Percentiles rank a stretch among this genome's conserved stretches.
Conservation (phyloP, 1,284 basidiomycete species). For the Tylopilus sp. region DNA sequence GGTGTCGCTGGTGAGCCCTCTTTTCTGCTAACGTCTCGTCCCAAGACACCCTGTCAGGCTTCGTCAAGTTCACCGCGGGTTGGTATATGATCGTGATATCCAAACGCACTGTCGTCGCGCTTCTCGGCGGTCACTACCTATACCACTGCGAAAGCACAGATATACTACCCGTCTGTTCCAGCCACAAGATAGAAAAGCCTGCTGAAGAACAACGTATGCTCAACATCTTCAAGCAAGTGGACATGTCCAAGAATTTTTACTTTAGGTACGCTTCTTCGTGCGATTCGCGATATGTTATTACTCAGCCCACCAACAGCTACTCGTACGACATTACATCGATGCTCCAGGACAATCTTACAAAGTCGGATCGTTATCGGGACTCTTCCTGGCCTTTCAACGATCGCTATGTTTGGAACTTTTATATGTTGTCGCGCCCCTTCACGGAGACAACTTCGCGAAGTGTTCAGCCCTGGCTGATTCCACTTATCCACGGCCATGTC, state of each 20-base stretch:
- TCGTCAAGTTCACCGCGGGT: conserved; percentile 85
- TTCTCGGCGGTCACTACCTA: conserved; percentile 95
- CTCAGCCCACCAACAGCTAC: conserved; percentile 53
- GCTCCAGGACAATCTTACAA: conserved; percentile 90
- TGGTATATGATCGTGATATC: conserved; percentile 93
- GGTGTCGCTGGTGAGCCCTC: conserved; percentile 59
- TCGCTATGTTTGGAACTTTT: conserved; percentile 95
- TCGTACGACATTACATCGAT: conserved; percentile 97
- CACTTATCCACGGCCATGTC: conserved; percentile 93
- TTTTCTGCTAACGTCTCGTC: not conserved
- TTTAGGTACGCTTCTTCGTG: conserved; percentile 65
- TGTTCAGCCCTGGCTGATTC: conserved; percentile 75
- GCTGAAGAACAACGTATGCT: conserved; percentile 83
- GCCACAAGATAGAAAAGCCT: conserved; percentile 77
- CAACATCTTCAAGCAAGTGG: conserved; percentile 95
- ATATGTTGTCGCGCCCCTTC: conserved; percentile 77
- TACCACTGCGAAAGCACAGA: conserved; percentile 96
- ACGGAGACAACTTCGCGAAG: conserved; percentile 27
- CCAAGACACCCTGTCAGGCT: conserved; percentile 45
- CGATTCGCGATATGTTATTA: not conserved
- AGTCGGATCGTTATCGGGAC: conserved; percentile 40
- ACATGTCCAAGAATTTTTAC: conserved; percentile 98
- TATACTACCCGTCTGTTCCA: conserved; percentile 70
- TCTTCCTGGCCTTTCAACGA: conserved; percentile 73
- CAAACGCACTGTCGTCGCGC: conserved; percentile 87